A percentile compares a stretch with the other conserved stretches of the same genome.
phyloP scores from a whole-genome alignment of 805 yeast species.

The Maudiozyma barnettii region DNA sequence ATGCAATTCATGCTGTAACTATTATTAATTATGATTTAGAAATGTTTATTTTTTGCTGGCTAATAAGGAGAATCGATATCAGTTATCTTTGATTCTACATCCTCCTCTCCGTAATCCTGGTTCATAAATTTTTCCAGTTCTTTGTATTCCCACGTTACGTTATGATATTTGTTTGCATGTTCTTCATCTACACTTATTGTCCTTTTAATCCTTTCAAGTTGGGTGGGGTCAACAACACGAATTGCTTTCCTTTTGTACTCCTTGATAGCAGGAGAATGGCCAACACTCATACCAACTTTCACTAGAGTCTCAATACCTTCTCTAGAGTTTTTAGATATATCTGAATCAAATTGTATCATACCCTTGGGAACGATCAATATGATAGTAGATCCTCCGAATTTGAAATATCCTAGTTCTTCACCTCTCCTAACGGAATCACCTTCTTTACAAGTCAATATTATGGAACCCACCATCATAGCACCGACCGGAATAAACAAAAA shows the following conservation, averaged over 20 bases:
- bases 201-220: constrained; percentile 23
- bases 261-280: constrained; percentile 47
- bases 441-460: constrained; percentile 54
- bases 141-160: constrained; percentile 24
- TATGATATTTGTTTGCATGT: constrained; percentile 11
- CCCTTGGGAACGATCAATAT: constrained; percentile 51
- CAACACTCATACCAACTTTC: constrained; percentile 86
- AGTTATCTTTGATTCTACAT: background rate
- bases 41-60: no score
- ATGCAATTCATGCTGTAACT: background rate
- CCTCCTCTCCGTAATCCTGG: constrained; percentile 3
- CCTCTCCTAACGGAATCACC: constrained; percentile 55
- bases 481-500: constrained; percentile 79
- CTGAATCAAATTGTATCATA: constrained; percentile 57
- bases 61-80: background rate
- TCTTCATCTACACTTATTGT: constrained; percentile 22
- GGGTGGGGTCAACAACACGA: constrained; percentile 20
- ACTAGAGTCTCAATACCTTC: constrained; percentile 73
- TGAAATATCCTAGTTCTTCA: constrained; percentile 87
- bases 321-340: constrained; percentile 56
- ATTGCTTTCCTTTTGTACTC: constrained; percentile 43
- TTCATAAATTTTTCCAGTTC: constrained; percentile 11
- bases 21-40: background rate
- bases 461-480: constrained; percentile 98
- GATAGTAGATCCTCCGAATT: constrained; percentile 92